Evolutionary conservation across 2,329 filamentous ascomycete genomes (phyloP), one percentile per base, ranked within the genome.

Genomic region (Cladophialophora exuberans): DNA sequence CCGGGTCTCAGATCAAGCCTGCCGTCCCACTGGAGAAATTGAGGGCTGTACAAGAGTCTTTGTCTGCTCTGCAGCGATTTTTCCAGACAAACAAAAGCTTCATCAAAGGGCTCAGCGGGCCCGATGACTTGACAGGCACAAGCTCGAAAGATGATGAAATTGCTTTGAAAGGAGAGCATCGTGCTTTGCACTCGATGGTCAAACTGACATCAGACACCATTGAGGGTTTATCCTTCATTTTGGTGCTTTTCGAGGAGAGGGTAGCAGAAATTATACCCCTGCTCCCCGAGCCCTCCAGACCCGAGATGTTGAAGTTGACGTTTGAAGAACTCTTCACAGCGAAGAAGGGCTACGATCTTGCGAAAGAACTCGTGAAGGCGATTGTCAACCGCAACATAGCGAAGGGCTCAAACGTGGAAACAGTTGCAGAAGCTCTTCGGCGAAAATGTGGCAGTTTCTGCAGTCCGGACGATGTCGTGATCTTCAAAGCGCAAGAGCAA

Each of bases 331-430:
- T 99, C 0, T 97, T 99, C 70, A 89, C 90, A 3, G 85, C 87
- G 36, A 73, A 81, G 4, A 80, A 85, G 15, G 94, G 94, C 26
- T 90, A 90, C 64, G 90, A 96, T 9, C 82, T 97, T 20, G 95
- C 93, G 2, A 97, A 96, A 72, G 83, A 96, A 52, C 79, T 99
- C 1, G 94, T 99, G 53, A 99, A 97, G 71, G 91, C 93, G 0
- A 97, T 99, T 66, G 94, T 99, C 51, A 97, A 97, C 71, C 86
- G 92, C 66, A 99, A 96, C 70, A 99, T 99, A 65, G 89, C 93
- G 54, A 96, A 90, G 66, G 94, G 95, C 7, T 93, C 92, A 3
- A 99, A 97, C 61, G 93, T 99, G 17, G 95, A 99, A 73, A 97
- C 92, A 0, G 91, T 99, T 20, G 93, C 94, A 0, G 94, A 99